Evolutionary conservation across 768 basidiomycete species (phyloP).

Genomic region (Suillus sp.): DNA sequence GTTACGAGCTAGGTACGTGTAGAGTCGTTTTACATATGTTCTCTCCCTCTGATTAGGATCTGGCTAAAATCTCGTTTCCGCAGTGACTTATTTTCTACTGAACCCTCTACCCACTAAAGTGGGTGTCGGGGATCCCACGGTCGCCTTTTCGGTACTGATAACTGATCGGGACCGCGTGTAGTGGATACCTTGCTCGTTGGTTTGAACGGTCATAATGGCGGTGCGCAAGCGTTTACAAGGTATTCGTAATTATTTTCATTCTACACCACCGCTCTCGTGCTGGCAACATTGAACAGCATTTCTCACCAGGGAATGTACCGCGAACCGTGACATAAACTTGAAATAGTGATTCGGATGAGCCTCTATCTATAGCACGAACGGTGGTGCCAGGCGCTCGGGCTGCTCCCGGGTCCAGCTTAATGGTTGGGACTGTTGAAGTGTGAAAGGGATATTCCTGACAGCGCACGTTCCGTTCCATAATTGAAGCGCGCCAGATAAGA

Average conservation of each 20-base stretch:
- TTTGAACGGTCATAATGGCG: background rate
- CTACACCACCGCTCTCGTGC: background rate
- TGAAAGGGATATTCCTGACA: background rate
- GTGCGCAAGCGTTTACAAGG: background rate
- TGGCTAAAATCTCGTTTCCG: no score
- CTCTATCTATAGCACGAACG: constrained; percentile 1
- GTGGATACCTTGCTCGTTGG: no score
- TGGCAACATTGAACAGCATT: background rate
- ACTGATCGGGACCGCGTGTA: no score
- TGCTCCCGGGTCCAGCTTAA: background rate
- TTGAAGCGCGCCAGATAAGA: background rate
- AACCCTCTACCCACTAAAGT: no score
- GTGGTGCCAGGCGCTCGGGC: background rate
- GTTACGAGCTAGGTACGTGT: no score
- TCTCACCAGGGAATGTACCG: background rate
- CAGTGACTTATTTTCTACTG: no score
- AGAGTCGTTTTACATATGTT: no score
- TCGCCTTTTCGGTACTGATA: no score
- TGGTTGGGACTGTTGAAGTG: background rate
- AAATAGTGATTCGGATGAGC: background rate
- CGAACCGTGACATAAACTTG: background rate
- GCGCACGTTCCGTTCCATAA: background rate
- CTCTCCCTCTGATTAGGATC: no score
- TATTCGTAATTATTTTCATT: background rate
- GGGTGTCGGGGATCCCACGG: no score